These are phyloP conservation scores for Gossypium rotundifolium DNA, from an alignment of 345 rosid genomes.

Conservation along the genomic window DNA sequence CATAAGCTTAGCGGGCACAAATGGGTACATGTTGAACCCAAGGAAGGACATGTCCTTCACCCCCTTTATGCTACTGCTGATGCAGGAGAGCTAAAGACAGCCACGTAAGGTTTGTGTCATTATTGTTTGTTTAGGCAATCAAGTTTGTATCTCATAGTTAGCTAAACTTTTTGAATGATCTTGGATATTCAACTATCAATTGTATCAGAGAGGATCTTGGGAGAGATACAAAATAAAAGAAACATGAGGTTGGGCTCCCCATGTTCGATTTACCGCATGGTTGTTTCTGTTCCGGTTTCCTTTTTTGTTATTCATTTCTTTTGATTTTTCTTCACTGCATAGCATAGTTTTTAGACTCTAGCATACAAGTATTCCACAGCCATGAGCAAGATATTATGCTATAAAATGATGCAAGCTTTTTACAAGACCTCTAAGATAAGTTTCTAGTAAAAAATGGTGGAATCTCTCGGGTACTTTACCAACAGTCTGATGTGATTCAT, in stretches of 20 bases:
- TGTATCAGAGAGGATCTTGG: neutral
- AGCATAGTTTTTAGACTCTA: neutral
- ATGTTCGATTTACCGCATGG: neutral
- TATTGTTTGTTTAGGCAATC: neutral
- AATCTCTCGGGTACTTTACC: too few relatives aligned
- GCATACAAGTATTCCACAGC: neutral
- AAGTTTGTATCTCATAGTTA: neutral
- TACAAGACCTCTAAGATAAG: too few relatives aligned
- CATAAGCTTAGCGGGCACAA: constrained; percentile 66
- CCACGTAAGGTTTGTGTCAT: constrained; percentile 3
- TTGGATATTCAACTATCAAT: neutral
- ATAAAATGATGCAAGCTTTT: neutral
- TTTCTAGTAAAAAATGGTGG: too few relatives aligned
- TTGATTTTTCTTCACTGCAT: neutral
- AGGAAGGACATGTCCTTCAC: constrained; percentile 71
- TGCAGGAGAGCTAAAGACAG: constrained; percentile 25
- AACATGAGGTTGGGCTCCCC: neutral
- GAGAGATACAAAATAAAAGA: neutral
- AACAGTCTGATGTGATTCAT: too few relatives aligned
- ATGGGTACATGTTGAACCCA: constrained; percentile 71
- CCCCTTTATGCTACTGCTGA: constrained; percentile 44
- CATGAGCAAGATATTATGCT: neutral
- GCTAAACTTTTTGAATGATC: neutral
- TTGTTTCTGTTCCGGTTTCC: neutral
- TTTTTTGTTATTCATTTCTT: neutral